These are phyloP conservation scores for Candida khao-thaluensis DNA, from an alignment of 805 yeast genomes.

Conservation along the genomic window DNA sequence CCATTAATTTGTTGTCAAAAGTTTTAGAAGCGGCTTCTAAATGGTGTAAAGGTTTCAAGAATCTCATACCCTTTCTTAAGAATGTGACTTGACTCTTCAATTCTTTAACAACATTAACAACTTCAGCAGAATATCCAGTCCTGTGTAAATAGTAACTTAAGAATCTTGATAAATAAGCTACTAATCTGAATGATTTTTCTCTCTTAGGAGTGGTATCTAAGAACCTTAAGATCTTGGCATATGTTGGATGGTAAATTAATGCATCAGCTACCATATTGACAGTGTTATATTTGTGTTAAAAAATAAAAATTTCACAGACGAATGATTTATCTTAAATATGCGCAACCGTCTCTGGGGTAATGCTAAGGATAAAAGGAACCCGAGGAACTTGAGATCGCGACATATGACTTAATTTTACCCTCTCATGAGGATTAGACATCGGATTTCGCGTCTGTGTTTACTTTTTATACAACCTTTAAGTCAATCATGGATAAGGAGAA, in stretches of 20 bases:
- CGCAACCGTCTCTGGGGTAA: slow-evolving; percentile 8
- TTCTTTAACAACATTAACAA: slow-evolving; percentile 49
- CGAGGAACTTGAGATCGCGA: slow-evolving; percentile 1
- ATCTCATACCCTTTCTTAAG: slow-evolving; percentile 80
- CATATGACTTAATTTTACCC: no score
- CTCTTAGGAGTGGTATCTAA: slow-evolving; percentile 70
- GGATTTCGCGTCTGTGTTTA: slow-evolving; percentile 6
- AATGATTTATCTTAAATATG: slow-evolving; percentile 4
- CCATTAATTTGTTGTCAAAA: slow-evolving; percentile 67
- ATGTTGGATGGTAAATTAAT: slow-evolving; percentile 70
- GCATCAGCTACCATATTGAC: slow-evolving; percentile 41
- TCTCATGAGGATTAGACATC: no score
- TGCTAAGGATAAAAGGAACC: slow-evolving; percentile 4
- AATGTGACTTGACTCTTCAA: slow-evolving; percentile 63
- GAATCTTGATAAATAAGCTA: slow-evolving; percentile 80
- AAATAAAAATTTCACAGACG: slow-evolving; percentile 8
- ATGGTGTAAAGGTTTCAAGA: slow-evolving; percentile 76
- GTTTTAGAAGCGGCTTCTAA: slow-evolving; percentile 66
- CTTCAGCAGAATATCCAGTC: slow-evolving; percentile 50
- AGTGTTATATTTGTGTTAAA: neutral
- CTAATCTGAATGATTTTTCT: slow-evolving; percentile 74
- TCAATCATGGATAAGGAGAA: slow-evolving; percentile 13
- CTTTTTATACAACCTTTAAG: neutral
- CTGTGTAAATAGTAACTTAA: slow-evolving; percentile 59
- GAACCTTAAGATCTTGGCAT: slow-evolving; percentile 58